phyloP scores from a whole-genome alignment of 305 asterid genomes.

The Solanum chacoense region DNA sequence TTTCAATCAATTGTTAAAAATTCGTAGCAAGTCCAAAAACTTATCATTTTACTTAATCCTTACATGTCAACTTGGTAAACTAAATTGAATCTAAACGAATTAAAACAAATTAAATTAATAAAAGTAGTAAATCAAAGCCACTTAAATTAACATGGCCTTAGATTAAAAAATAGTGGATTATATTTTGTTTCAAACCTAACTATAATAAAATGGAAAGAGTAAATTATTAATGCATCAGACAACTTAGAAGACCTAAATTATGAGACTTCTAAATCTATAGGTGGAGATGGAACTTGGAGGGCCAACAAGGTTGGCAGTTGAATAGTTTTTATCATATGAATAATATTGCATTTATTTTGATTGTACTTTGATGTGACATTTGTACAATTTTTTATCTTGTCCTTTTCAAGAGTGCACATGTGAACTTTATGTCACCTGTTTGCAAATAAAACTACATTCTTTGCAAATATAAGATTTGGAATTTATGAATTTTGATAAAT shows the following conservation, averaged over 20 bases:
- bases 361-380: background rate
- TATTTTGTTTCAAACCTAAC: background rate
- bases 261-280: background rate
- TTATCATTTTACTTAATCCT: background rate
- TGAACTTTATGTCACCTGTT: background rate
- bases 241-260: background rate
- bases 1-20: background rate
- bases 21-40: background rate
- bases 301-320: background rate
- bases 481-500: background rate
- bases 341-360: background rate
- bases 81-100: background rate
- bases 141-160: background rate
- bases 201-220: background rate
- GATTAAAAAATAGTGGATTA: background rate
- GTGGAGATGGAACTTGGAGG: background rate
- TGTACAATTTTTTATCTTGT: background rate
- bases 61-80: background rate
- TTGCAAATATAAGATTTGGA: background rate
- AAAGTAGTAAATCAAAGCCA: background rate
- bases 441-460: background rate
- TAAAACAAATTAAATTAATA: no score
- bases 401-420: background rate
- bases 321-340: background rate
- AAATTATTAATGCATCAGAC: background rate